These are phyloP conservation scores for Trichomonas vaginalis DNA, from an alignment of 208 protist species.

Conservation along the genomic window DNA sequence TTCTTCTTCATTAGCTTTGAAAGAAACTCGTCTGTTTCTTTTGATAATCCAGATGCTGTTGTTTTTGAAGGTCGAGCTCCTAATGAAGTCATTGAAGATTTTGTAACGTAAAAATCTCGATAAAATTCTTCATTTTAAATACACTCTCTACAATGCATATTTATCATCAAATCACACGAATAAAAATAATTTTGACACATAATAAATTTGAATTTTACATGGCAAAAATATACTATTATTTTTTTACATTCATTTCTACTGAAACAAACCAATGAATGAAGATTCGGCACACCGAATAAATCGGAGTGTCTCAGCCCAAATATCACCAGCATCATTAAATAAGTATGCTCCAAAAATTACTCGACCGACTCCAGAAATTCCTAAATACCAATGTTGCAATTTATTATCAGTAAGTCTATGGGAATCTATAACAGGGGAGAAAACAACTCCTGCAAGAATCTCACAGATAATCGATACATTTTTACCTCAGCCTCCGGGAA, in stretches of 20 bases:
- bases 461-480: neutral
- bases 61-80: neutral
- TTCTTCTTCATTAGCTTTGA: neutral
- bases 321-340: neutral
- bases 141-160: too few relatives aligned
- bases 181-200: too few relatives aligned
- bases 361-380: neutral
- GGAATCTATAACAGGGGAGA: slow-evolving; percentile 8
- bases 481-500: neutral
- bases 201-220: too few relatives aligned
- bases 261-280: too few relatives aligned
- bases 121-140: too few relatives aligned
- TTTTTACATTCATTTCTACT: too few relatives aligned
- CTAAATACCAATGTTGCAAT: neutral
- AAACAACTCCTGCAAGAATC: neutral
- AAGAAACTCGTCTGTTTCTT: neutral
- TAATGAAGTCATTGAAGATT: neutral
- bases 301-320: neutral
- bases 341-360: neutral
- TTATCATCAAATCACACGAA: too few relatives aligned
- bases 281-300: neutral
- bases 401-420: neutral
- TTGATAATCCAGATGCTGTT: neutral
- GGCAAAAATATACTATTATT: too few relatives aligned
- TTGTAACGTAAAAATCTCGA: too few relatives aligned